Percentiles rank a stretch among this genome's conserved stretches.
These are phyloP conservation scores for Globisporangium iwayamae DNA, from an alignment of 352 stramenopile species.

Conservation along the genomic window DNA sequence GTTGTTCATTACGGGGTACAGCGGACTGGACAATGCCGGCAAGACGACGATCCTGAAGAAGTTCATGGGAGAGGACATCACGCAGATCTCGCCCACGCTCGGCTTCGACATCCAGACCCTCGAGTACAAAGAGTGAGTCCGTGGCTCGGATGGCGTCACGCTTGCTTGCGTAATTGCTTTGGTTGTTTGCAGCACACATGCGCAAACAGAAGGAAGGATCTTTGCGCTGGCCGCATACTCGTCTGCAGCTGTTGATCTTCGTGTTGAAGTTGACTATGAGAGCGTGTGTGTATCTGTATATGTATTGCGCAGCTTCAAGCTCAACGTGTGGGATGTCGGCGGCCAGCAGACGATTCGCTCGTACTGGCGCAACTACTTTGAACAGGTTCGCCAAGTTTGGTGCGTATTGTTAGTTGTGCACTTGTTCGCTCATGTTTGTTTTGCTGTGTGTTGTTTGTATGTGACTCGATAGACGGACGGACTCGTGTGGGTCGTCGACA, in stretches of 20 bases:
- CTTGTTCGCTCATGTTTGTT: not conserved
- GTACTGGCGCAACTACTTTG: conserved; percentile 99
- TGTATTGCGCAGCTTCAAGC: conserved; percentile 33
- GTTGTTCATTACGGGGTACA: conserved; percentile 18
- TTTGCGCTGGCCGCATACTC: not conserved
- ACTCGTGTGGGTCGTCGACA: conserved; percentile 99
- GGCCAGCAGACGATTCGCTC: conserved; percentile 97
- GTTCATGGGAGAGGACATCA: conserved; percentile 97
- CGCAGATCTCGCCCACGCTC: conserved; percentile 96
- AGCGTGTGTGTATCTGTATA: not conserved
- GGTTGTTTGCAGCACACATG: not conserved
- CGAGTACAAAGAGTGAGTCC: conserved; percentile 89
- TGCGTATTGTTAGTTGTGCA: not conserved
- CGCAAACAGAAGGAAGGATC: not conserved
- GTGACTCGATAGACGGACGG: conserved; percentile 91
- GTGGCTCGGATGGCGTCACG: not conserved
- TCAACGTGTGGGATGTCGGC: conserved; percentile 95
- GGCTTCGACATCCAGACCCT: conserved; percentile 99
- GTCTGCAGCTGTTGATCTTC: not conserved
- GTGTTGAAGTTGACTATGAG: not conserved
- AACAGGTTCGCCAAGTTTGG: conserved; percentile 41
- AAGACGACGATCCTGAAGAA: conserved; percentile 99
- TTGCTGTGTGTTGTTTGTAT: not conserved
- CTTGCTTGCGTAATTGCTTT: not conserved
- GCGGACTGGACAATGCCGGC: conserved; percentile 98